Evolutionary conservation across 1,284 basidiomycete species (phyloP).

Genomic region (Sporisorium scitamineum): DNA sequence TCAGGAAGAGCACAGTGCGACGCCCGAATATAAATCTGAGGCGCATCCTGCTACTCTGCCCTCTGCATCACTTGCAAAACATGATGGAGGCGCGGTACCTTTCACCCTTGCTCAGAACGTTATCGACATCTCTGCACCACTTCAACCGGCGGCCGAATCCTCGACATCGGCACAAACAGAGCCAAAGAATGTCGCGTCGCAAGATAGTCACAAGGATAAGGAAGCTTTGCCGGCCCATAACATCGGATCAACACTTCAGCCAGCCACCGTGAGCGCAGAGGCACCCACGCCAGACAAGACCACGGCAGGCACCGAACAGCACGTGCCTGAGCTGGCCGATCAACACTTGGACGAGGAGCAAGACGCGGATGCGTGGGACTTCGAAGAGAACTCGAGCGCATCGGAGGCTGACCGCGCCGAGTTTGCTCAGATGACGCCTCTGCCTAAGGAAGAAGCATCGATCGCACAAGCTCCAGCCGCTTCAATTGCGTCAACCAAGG

Average conservation of each 20-base stretch:
- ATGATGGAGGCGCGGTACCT: neutral
- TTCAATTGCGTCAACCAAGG: neutral
- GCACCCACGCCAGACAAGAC: neutral
- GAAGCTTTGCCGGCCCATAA: neutral
- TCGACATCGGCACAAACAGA: neutral
- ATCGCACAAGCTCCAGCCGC: neutral
- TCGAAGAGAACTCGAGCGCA: slow-evolving; percentile 35
- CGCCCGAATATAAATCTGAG: neutral
- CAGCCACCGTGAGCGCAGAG: neutral
- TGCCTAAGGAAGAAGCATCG: neutral
- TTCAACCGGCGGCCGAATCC: neutral
- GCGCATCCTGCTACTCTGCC: neutral
- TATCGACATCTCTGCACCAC: neutral
- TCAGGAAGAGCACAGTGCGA: neutral
- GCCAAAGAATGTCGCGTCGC: neutral
- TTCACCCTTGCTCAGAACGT: neutral
- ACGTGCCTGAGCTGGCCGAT: neutral
- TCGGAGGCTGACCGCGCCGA: slow-evolving; percentile 30
- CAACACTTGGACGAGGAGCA: slow-evolving; percentile 8
- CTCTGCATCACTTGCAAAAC: neutral
- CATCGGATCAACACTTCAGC: neutral
- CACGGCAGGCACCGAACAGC: neutral
- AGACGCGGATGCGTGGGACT: slow-evolving; percentile 42
- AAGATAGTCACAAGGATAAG: neutral
- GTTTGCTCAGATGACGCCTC: slow-evolving; percentile 5